phyloP scores from a whole-genome alignment of 2,329 filamentous ascomycete species.

The Curvularia sp. region DNA sequence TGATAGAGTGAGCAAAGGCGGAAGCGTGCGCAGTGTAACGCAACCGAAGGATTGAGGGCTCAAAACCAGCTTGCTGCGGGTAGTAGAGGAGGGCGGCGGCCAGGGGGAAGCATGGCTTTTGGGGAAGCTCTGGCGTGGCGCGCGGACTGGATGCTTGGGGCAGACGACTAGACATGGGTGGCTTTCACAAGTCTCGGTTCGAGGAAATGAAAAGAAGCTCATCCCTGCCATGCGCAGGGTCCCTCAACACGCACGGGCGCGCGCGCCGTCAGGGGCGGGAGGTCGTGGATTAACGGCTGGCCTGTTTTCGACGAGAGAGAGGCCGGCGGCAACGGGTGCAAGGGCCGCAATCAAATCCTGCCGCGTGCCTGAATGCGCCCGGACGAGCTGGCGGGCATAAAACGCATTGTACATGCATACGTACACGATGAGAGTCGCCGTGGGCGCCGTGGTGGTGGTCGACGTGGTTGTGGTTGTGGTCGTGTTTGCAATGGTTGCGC shows the following conservation, averaged over 20 bases:
- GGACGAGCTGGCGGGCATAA: too few relatives aligned
- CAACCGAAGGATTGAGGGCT: slow-evolving; percentile 37
- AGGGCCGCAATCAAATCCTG: slow-evolving; percentile 20
- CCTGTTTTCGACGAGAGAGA: slow-evolving; percentile 7
- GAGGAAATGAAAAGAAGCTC: slow-evolving; percentile 41
- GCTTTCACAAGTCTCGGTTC: slow-evolving; percentile 46
- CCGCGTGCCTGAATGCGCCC: slow-evolving; percentile 1
- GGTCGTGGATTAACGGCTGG: slow-evolving; percentile 23
- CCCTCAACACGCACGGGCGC: slow-evolving; percentile 38
- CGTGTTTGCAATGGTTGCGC: neutral
- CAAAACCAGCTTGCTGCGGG: slow-evolving; percentile 48
- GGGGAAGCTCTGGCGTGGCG: slow-evolving; percentile 39
- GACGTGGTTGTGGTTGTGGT: neutral
- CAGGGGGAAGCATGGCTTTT: slow-evolving; percentile 48
- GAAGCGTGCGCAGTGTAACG: slow-evolving; percentile 29
- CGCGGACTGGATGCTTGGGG: slow-evolving; percentile 43
- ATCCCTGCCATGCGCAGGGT: slow-evolving; percentile 42
- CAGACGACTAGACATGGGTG: slow-evolving; percentile 41
- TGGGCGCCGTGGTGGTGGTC: neutral
- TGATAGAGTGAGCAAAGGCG: slow-evolving; percentile 13
- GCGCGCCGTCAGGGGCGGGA: slow-evolving; percentile 38
- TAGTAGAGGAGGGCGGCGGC: slow-evolving; percentile 47
- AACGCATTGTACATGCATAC: neutral
- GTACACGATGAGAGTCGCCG: neutral
- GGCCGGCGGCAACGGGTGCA: slow-evolving; percentile 13